Evolutionary conservation across 2,329 filamentous ascomycete genomes (phyloP).

Genomic region (Dothiorella sarmentorum): DNA sequence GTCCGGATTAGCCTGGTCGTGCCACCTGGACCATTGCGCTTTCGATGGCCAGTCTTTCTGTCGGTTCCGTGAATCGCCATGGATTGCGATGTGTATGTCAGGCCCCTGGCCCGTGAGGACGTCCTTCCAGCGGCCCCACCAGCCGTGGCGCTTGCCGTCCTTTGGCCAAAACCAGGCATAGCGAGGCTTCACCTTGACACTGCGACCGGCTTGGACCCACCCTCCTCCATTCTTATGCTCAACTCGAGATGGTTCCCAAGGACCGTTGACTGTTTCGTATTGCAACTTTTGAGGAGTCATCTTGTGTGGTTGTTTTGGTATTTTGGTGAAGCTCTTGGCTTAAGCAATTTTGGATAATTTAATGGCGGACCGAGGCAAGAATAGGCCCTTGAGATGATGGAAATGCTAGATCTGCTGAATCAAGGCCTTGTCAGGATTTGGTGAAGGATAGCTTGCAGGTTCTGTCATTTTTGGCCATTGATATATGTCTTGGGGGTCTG

Average conservation of each 20-base stretch:
- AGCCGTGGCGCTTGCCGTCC: constrained; percentile 37
- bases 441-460: not conserved
- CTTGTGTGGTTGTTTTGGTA: not conserved
- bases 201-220: constrained; percentile 29
- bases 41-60: constrained; percentile 37
- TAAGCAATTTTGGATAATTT: not conserved
- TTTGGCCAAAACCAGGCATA: constrained; percentile 45
- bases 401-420: not conserved
- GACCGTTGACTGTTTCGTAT: not conserved
- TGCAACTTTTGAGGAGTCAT: not conserved
- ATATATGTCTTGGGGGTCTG: not conserved
- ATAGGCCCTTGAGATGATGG: not conserved
- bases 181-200: constrained; percentile 30
- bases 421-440: not conserved
- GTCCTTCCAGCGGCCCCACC: constrained; percentile 42
- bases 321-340: not conserved
- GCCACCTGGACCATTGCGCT: constrained; percentile 37
- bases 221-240: constrained; percentile 21
- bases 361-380: too few relatives aligned
- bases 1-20: constrained; percentile 27
- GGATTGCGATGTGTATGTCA: constrained; percentile 44
- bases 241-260: not conserved
- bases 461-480: too few relatives aligned
- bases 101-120: constrained; percentile 41
- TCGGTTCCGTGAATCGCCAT: constrained; percentile 36